Conservation (phyloP, 148 eudicot genomes). For the Rhododendron mucronatum region DNA sequence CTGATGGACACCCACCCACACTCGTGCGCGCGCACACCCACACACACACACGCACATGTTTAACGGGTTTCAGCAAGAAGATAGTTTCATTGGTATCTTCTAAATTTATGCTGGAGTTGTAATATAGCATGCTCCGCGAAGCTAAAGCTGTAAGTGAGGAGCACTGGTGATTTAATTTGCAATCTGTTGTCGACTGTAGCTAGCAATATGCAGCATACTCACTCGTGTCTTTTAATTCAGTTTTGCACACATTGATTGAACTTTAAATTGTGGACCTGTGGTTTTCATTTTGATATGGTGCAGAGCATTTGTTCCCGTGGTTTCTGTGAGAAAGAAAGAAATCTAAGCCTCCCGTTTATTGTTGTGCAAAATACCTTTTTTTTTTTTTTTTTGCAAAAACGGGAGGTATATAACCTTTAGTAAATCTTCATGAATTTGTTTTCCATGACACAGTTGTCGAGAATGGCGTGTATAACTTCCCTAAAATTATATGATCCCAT, state of each 20-base stretch:
- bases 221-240: not conserved
- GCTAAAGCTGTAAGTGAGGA: not conserved
- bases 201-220: not conserved
- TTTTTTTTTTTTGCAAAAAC: no score
- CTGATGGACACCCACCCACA: not conserved
- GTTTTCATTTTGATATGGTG: not conserved
- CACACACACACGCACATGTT: no score
- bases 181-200: not conserved
- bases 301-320: not conserved
- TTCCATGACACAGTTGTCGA: no score
- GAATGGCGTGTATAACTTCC: no score
- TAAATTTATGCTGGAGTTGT: not conserved
- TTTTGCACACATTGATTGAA: not conserved
- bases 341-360: no score
- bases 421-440: no score
- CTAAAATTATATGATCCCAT: no score
- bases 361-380: no score
- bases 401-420: no score
- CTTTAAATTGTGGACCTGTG: not conserved
- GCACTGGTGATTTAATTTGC: not conserved
- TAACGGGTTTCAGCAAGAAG: no score
- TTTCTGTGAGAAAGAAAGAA: no score
- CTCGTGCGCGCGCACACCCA: no score
- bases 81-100: not conserved
- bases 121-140: not conserved